Evolutionary conservation across 129 eudicot genomes (phyloP).

Genomic region (Lactuca sativa): DNA sequence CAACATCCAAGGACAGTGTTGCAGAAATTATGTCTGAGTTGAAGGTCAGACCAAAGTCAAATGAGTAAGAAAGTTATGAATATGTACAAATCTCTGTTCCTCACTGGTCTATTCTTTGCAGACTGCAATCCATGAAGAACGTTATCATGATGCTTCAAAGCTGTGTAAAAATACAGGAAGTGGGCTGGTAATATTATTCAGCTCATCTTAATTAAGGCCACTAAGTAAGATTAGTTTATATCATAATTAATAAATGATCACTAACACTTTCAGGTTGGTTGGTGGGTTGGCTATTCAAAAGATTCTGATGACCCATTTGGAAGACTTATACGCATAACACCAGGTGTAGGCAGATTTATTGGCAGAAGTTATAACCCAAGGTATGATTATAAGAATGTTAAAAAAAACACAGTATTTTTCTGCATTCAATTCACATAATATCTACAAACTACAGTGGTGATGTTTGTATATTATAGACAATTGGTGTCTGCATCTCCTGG

Average conservation of each 20-base stretch:
- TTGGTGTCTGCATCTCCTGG: slow-evolving; percentile 94
- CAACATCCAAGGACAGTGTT: slow-evolving; percentile 77
- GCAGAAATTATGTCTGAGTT: slow-evolving; percentile 83
- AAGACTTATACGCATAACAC: slow-evolving; percentile 76
- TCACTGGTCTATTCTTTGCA: slow-evolving; percentile 40
- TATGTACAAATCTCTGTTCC: slow-evolving; percentile 12
- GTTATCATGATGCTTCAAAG: slow-evolving; percentile 90
- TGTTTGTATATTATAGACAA: slow-evolving; percentile 57
- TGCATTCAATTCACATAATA: slow-evolving; percentile 16
- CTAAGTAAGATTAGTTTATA: background rate
- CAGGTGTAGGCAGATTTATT: slow-evolving; percentile 92
- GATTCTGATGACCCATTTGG: slow-evolving; percentile 97
- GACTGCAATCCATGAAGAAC: slow-evolving; percentile 91
- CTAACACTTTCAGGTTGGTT: slow-evolving; percentile 68
- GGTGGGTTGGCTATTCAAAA: slow-evolving; percentile 98
- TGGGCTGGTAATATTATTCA: slow-evolving; percentile 70
- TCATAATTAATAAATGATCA: slow-evolving; percentile 13
- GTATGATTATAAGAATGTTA: slow-evolving; percentile 32
- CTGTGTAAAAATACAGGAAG: slow-evolving; percentile 85
- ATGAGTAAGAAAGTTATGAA: slow-evolving; percentile 15
- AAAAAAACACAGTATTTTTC: slow-evolving; percentile 8
- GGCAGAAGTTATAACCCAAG: slow-evolving; percentile 93
- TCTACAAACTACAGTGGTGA: slow-evolving; percentile 21
- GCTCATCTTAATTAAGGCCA: background rate
- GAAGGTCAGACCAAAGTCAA: slow-evolving; percentile 48